Conservation (phyloP, 2,329 filamentous ascomycete genomes). For the Sphaerulina vaccinii region DNA sequence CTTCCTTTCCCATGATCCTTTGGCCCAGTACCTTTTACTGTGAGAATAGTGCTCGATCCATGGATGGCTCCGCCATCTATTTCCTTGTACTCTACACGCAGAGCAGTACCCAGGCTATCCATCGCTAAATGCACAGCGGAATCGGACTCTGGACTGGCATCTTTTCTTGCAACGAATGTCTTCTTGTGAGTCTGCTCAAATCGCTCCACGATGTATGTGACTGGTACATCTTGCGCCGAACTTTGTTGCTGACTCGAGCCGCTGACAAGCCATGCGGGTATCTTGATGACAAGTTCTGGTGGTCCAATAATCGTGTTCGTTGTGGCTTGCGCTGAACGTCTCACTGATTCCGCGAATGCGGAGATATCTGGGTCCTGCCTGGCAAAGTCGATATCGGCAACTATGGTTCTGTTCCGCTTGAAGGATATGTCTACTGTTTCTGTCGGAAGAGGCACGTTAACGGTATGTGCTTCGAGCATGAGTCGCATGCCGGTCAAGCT, state of each 20-base stretch:
- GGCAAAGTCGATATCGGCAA: conserved; percentile 6
- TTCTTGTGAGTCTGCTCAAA: conserved; percentile 29
- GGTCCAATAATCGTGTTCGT: conserved; percentile 22
- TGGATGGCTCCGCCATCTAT: conserved; percentile 23
- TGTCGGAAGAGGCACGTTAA: conserved; percentile 24
- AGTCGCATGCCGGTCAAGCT: conserved; percentile 17
- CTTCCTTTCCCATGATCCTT: neutral
- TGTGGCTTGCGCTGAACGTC: conserved; percentile 16
- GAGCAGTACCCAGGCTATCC: neutral
- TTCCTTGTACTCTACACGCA: conserved; percentile 20
- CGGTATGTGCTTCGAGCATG: conserved; percentile 18
- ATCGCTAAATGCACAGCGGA: neutral
- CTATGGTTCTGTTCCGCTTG: conserved; percentile 11
- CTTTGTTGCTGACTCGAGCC: neutral
- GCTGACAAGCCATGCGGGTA: conserved; percentile 23
- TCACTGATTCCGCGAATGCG: conserved; percentile 20
- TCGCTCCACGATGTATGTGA: conserved; percentile 31
- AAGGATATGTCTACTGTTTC: conserved; percentile 29
- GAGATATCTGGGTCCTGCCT: conserved; percentile 20
- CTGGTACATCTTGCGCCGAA: conserved; percentile 9
- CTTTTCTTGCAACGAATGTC: neutral
- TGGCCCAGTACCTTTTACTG: neutral
- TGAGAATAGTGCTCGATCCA: conserved; percentile 17
- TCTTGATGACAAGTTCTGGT: conserved; percentile 22
- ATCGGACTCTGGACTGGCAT: neutral